A percentile compares a stretch with the other conserved stretches of the same genome.
Conservation (phyloP, 768 basidiomycete genomes). For the Amanita pallidorosea region DNA sequence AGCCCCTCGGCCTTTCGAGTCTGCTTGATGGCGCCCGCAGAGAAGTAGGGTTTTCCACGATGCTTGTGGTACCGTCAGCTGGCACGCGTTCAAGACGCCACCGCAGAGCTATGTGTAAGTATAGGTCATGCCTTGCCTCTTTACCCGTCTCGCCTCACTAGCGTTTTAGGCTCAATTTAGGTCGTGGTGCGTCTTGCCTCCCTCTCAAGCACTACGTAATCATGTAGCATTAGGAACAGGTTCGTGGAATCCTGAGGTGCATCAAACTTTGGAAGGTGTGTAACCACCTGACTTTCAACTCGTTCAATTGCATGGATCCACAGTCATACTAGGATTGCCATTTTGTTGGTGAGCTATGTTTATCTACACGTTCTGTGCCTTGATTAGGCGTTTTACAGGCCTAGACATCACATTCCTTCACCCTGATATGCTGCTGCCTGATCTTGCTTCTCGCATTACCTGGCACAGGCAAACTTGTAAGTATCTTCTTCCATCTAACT, state of each 20-base stretch:
- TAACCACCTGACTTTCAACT: conserved; percentile 12
- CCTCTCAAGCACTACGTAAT: neutral
- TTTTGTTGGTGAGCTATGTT: conserved; percentile 45
- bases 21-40: conserved; percentile 24
- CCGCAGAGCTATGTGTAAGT: conserved; percentile 54
- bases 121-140: conserved; percentile 13
- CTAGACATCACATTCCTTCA: conserved; percentile 65
- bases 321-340: conserved; percentile 32
- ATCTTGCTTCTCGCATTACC: conserved; percentile 49
- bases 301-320: neutral
- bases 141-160: conserved; percentile 1
- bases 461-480: conserved; percentile 69
- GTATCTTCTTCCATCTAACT: conserved; percentile 13
- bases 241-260: conserved; percentile 58
- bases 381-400: conserved; percentile 23
- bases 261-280: conserved; percentile 55
- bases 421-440: conserved; percentile 48
- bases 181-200: conserved; percentile 43
- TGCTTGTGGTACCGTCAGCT: conserved; percentile 47
- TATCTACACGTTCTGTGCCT: neutral
- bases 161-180: conserved; percentile 48
- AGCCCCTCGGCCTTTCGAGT: neutral
- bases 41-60: conserved; percentile 54
- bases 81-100: conserved; percentile 50
- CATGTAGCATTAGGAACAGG: conserved; percentile 45